Evolutionary conservation across 768 basidiomycete genomes (phyloP).

Genomic region (Tubosaeta sp.): DNA sequence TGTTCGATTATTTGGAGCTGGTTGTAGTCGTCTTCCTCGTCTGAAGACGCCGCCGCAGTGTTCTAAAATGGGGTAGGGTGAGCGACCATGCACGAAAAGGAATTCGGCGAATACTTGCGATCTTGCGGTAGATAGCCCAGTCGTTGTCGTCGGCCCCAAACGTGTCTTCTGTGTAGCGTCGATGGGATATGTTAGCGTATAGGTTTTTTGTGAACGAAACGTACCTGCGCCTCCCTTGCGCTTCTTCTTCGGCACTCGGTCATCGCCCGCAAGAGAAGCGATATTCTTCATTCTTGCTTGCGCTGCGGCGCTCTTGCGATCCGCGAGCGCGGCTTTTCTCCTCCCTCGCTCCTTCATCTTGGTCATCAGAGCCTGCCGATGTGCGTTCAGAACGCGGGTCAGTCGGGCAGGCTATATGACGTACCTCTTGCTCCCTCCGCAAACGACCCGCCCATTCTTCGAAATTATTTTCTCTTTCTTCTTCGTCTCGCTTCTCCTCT

Average conservation of each 20-base stretch:
- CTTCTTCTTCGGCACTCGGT: constrained; percentile 77
- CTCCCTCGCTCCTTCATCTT: constrained; percentile 83
- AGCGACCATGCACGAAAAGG: neutral
- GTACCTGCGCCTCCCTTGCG: constrained; percentile 76
- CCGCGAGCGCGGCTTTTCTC: constrained; percentile 74
- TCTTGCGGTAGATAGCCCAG: constrained; percentile 97
- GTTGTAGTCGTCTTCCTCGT: constrained; percentile 83
- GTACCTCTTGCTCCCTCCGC: constrained; percentile 77
- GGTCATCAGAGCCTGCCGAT: constrained; percentile 63
- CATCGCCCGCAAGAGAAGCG: constrained; percentile 85
- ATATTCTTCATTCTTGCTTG: constrained; percentile 97
- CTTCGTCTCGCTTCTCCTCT: constrained; percentile 60
- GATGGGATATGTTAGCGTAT: constrained; percentile 1
- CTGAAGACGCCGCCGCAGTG: constrained; percentile 65
- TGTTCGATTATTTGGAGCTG: constrained; percentile 72
- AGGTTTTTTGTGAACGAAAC: constrained; percentile 13
- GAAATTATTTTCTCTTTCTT: constrained; percentile 69
- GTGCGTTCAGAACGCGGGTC: neutral
- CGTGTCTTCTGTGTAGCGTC: constrained; percentile 63
- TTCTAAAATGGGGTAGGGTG: constrained; percentile 42
- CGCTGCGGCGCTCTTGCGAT: constrained; percentile 91
- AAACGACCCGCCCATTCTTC: constrained; percentile 70
- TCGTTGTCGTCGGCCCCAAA: constrained; percentile 95
- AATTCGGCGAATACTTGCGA: constrained; percentile 47
- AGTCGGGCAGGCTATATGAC: constrained; percentile 6